Evolutionary conservation across 1,139 yeast genomes (phyloP), one percentile per base, ranked within the genome.

Genomic region (Candida tetrigidarum): DNA sequence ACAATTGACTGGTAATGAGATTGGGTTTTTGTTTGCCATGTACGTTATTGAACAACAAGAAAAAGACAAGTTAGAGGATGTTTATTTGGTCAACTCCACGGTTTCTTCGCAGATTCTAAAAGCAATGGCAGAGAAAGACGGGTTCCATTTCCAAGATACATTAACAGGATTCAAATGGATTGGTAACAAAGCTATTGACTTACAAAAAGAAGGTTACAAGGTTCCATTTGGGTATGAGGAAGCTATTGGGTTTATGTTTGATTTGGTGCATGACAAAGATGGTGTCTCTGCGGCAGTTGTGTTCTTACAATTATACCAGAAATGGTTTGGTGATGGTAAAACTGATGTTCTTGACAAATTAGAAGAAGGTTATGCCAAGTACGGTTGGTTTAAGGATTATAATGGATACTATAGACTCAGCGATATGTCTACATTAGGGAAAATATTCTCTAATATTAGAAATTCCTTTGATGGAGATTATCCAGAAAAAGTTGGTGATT

Each of bases 101-200:
- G 98, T 93, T 0, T 90, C 97, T 0, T 88, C 96, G 4, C 96
- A 88, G 57, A 78, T 91, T 66, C 73, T 91, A 46, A 67, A 71
- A n/a, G 69, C 83, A 3, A 81, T 92, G 83, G 95, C 97, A 0
- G 61, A 71, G 3, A 60, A 60, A 9, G 75, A 80, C 44, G 86
- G 86, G 0, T 84, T 86, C 60, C 71, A 80, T 39, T 87, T 76
- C 64, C 77, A 71, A 38, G 98, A 93, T 50, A 92, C 98, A 0
- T 71, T 93, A 44, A 93, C 98, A 0, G 98, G 99, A 1, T 93
- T 93, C 71, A 93, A 93, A 66, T 93, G 99, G 99, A 86, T 93
- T 41, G 99, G 98, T 2, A 93, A 93, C 62, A 79, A 83, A 51
- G 96, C 97, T 1, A 81, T 86, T 29, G 88, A 84, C 20, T 69